Percentiles rank a stretch among this genome's conserved stretches.
phyloP scores from a whole-genome alignment of 2,329 filamentous ascomycete species.

The Claviceps capensis region DNA sequence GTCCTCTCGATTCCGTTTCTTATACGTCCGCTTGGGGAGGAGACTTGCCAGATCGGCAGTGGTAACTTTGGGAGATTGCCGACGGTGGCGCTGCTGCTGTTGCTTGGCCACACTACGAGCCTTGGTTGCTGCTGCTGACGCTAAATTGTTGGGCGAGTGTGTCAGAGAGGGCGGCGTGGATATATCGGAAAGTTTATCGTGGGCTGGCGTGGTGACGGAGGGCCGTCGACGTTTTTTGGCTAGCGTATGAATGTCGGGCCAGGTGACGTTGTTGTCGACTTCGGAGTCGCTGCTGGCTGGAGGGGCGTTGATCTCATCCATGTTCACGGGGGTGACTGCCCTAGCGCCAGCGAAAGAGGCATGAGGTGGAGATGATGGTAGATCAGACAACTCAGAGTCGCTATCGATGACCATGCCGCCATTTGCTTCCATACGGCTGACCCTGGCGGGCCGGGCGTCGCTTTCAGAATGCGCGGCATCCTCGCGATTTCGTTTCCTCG shows the following conservation, averaged over 20 bases:
- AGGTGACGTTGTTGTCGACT: constrained; percentile 27
- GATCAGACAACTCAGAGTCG: constrained; percentile 24
- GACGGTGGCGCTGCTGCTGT: constrained; percentile 19
- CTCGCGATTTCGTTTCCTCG: constrained; percentile 44
- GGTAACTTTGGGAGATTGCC: constrained; percentile 30
- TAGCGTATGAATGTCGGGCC: constrained; percentile 39
- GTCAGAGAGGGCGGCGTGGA: constrained; percentile 54
- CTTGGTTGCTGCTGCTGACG: constrained; percentile 12
- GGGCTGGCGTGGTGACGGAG: constrained; percentile 23
- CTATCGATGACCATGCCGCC: constrained; percentile 16
- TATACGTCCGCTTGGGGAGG: constrained; percentile 38
- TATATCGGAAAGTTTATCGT: constrained; percentile 31
- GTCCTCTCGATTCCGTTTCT: constrained; percentile 20
- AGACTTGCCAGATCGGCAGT: constrained; percentile 41
- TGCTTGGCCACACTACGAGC: constrained; percentile 18
- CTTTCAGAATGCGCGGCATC: constrained; percentile 25
- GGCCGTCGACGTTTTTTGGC: constrained; percentile 30
- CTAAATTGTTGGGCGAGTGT: constrained; percentile 45
- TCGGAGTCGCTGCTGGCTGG: constrained; percentile 40
- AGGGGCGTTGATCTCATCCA: constrained; percentile 39
- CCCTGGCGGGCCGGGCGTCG: constrained; percentile 24
- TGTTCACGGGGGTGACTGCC: constrained; percentile 29
- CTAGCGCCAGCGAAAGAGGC: constrained; percentile 15
- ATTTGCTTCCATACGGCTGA: constrained; percentile 15
- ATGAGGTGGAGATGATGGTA: constrained; percentile 20